phyloP scores from a whole-genome alignment of 2,329 filamentous ascomycete genomes.

The Plenodomus biglobosus region DNA sequence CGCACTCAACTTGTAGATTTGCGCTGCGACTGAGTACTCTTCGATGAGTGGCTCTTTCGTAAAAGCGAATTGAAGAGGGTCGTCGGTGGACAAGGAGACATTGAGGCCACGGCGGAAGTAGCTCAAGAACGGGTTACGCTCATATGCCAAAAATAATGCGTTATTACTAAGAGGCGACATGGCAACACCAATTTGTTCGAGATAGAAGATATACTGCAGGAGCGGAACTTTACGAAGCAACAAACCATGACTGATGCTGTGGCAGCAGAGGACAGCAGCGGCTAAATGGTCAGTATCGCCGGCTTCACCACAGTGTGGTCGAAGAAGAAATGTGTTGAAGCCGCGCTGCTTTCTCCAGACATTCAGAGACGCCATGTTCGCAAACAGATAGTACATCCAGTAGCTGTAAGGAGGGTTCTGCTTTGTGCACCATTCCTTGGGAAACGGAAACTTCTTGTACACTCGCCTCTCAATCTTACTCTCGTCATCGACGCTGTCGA shows the following conservation, averaged over 20 bases:
- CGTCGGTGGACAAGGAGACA: conserved; percentile 93
- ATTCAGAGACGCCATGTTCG: conserved; percentile 92
- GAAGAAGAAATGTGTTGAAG: conserved; percentile 92
- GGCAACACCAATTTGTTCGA: conserved; percentile 96
- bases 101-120: conserved; percentile 96
- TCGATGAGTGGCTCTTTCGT: conserved; percentile 98
- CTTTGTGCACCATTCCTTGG: conserved; percentile 82
- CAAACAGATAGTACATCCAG: conserved; percentile 97
- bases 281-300: conserved; percentile 96
- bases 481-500: conserved; percentile 97
- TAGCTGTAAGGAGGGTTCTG: conserved; percentile 99
- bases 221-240: conserved; percentile 90
- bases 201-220: conserved; percentile 94
- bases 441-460: conserved; percentile 94
- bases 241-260: conserved; percentile 95
- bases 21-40: conserved; percentile 95
- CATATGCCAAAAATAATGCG: conserved; percentile 91
- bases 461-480: conserved; percentile 92
- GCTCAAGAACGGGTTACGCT: conserved; percentile 91
- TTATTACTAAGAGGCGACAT: conserved; percentile 99
- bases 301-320: conserved; percentile 94
- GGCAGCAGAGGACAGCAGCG: conserved; percentile 85
- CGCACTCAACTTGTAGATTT: conserved; percentile 96
- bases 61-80: conserved; percentile 96
- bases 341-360: conserved; percentile 85